Conservation (phyloP, 1,284 basidiomycete species). For the Volvariella surrecta region DNA sequence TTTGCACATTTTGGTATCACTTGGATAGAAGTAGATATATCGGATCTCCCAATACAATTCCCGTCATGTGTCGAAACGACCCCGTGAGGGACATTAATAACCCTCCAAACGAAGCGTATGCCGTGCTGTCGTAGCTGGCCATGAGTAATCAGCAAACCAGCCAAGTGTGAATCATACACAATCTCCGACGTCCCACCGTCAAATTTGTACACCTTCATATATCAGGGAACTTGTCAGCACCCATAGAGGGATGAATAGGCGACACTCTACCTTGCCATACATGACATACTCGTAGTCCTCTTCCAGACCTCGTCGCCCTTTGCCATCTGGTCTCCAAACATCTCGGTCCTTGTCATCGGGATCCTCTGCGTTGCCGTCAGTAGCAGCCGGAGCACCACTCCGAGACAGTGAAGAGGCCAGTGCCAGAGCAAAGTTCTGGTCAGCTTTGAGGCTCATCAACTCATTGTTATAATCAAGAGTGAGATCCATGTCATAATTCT, state of each 20-base stretch:
- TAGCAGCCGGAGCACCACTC: constrained; percentile 36
- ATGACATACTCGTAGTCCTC: constrained; percentile 99
- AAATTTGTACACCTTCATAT: constrained; percentile 86
- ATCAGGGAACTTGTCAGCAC: constrained; percentile 4
- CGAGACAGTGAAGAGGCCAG: constrained; percentile 79
- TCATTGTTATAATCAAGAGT: constrained; percentile 90
- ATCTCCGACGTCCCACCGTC: constrained; percentile 80
- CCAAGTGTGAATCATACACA: constrained; percentile 47
- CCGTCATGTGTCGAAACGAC: constrained; percentile 87
- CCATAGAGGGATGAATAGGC: constrained; percentile 1
- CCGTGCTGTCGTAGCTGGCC: constrained; percentile 52
- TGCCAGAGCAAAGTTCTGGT: constrained; percentile 78
- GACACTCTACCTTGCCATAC: constrained; percentile 83
- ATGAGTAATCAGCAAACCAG: constrained; percentile 8
- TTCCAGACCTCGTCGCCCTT: constrained; percentile 81
- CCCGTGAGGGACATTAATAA: constrained; percentile 93
- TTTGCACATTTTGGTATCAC: constrained; percentile 28
- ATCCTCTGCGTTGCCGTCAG: constrained; percentile 37
- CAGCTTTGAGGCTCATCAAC: constrained; percentile 65
- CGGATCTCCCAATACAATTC: constrained; percentile 88
- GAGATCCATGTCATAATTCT: constrained; percentile 85
- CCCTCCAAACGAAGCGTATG: constrained; percentile 95
- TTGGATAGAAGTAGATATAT: constrained; percentile 86
- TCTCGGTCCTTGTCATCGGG: constrained; percentile 64
- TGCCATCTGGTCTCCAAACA: constrained; percentile 85